A percentile compares a stretch with the other conserved stretches of the same genome.
Evolutionary conservation across 2,329 filamentous ascomycete genomes (phyloP).

Genomic region (Cyphellophora europaea): DNA sequence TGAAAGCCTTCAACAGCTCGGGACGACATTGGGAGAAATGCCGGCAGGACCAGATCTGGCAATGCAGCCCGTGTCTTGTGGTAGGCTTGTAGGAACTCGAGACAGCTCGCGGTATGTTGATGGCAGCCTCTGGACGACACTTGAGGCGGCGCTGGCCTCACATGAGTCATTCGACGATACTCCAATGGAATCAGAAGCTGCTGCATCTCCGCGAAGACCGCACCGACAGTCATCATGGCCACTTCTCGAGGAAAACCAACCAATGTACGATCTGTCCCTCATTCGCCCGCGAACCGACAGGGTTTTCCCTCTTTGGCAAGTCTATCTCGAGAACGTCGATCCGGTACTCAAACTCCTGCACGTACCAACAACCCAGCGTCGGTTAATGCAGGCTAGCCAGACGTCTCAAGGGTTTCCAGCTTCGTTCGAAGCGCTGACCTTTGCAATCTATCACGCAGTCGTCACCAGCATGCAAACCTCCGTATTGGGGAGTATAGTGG

Average conservation of each 20-base stretch:
- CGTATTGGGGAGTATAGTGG: too few relatives aligned
- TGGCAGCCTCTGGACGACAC: slow-evolving; percentile 49
- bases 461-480: slow-evolving; percentile 44
- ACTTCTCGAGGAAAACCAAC: slow-evolving; percentile 2
- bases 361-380: slow-evolving; percentile 41
- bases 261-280: slow-evolving; percentile 5
- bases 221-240: not conserved
- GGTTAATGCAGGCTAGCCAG: slow-evolving; percentile 38
- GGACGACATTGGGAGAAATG: too few relatives aligned
- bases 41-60: not conserved
- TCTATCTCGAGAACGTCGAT: slow-evolving; percentile 59
- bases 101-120: slow-evolving; percentile 51
- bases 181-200: too few relatives aligned
- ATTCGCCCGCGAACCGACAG: slow-evolving; percentile 12
- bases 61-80: slow-evolving; percentile 18
- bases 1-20: too few relatives aligned
- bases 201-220: too few relatives aligned
- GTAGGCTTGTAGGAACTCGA: slow-evolving; percentile 48
- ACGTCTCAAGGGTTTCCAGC: slow-evolving; percentile 40
- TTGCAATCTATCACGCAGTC: slow-evolving; percentile 50
- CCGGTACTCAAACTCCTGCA: slow-evolving; percentile 53
- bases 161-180: not conserved
- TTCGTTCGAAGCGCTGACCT: slow-evolving; percentile 43
- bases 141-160: slow-evolving; percentile 31
- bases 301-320: slow-evolving; percentile 63